Evolutionary conservation across 768 basidiomycete genomes (phyloP).

Genomic region (Podaxis carcinomalis): DNA sequence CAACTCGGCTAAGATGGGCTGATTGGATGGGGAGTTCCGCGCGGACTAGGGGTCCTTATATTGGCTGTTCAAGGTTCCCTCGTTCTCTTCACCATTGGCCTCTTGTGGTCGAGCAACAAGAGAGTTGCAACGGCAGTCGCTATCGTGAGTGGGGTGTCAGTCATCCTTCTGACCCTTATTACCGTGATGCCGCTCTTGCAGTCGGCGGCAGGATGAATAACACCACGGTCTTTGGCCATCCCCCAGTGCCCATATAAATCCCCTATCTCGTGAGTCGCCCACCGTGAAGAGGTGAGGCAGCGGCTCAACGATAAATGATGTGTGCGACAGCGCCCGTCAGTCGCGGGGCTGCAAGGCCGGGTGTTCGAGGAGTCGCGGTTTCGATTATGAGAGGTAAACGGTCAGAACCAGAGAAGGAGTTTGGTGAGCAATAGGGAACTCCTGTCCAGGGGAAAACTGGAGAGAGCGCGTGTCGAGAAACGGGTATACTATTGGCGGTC

Average conservation of each 20-base stretch:
- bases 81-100: slow-evolving; percentile 5
- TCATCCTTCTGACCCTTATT: neutral
- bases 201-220: neutral
- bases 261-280: slow-evolving; percentile 1
- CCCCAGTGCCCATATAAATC: slow-evolving; percentile 10
- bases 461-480: too few relatives aligned
- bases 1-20: slow-evolving; percentile 8
- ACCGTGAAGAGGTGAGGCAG: too few relatives aligned
- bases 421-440: too few relatives aligned
- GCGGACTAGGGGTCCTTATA: neutral
- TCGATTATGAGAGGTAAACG: too few relatives aligned
- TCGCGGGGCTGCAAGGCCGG: too few relatives aligned
- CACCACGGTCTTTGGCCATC: neutral
- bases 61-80: slow-evolving; percentile 4
- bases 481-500: too few relatives aligned
- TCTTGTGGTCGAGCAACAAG: slow-evolving; percentile 5
- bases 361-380: too few relatives aligned
- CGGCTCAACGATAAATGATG: too few relatives aligned
- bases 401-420: too few relatives aligned
- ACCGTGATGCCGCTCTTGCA: neutral
- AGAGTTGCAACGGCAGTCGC: slow-evolving; percentile 4
- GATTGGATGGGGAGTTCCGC: slow-evolving; percentile 5
- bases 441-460: too few relatives aligned
- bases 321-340: too few relatives aligned
- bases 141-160: slow-evolving; percentile 1